These are phyloP conservation scores for Amanita fuliginea DNA, from an alignment of 768 basidiomycete genomes.

Conservation along the genomic window DNA sequence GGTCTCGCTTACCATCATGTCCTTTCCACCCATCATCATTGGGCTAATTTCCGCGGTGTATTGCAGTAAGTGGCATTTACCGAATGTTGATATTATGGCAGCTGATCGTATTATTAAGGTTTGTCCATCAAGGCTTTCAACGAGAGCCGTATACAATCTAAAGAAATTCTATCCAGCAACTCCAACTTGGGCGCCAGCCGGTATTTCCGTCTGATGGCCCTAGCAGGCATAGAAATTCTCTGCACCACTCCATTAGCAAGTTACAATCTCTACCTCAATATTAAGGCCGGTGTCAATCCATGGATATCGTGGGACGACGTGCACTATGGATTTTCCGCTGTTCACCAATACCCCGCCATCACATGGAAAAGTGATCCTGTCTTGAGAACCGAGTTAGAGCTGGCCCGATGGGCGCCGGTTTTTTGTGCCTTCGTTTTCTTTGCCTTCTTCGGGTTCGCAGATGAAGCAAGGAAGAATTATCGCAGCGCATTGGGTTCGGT, in stretches of 20 bases:
- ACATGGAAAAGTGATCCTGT: constrained; percentile 26
- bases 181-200: constrained; percentile 31
- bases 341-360: constrained; percentile 28
- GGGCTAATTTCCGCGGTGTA: constrained; percentile 28
- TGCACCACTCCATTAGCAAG: constrained; percentile 34
- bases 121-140: constrained; percentile 31
- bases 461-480: constrained; percentile 49
- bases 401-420: constrained; percentile 36
- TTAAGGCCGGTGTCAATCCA: constrained; percentile 19
- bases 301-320: constrained; percentile 41
- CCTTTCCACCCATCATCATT: constrained; percentile 28
- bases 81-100: not conserved
- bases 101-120: constrained; percentile 9
- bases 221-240: constrained; percentile 35
- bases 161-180: constrained; percentile 24
- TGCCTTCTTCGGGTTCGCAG: constrained; percentile 54
- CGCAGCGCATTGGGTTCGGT: constrained; percentile 25
- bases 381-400: constrained; percentile 21
- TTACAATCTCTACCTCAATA: constrained; percentile 27
- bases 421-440: constrained; percentile 50
- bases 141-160: constrained; percentile 29
- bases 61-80: constrained; percentile 14
- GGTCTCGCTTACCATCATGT: constrained; percentile 32
- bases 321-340: constrained; percentile 36
- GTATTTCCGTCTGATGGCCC: constrained; percentile 48